Conservation (phyloP, 441 rosid species). For the Brassica hybrid region DNA sequence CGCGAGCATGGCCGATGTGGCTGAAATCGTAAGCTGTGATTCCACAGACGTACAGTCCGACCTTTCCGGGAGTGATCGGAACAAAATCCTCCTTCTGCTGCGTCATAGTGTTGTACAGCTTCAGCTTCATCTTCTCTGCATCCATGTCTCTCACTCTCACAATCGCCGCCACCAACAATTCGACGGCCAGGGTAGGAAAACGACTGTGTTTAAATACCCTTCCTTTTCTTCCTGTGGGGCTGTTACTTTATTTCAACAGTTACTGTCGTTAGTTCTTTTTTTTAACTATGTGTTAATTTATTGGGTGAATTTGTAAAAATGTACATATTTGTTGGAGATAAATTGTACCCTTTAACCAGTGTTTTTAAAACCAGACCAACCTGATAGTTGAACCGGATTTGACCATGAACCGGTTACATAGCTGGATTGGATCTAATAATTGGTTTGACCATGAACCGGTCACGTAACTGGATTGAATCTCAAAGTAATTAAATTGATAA, state of each 20-base stretch:
- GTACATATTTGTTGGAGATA: too few species aligned
- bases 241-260: not conserved
- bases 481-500: too few species aligned
- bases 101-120: conserved; percentile 74
- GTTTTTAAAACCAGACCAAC: too few species aligned
- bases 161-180: conserved; percentile 7
- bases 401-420: too few species aligned
- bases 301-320: too few species aligned
- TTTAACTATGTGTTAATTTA: not conserved
- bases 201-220: not conserved
- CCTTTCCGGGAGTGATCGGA: conserved; percentile 67
- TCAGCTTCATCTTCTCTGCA: conserved; percentile 49
- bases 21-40: conserved; percentile 93
- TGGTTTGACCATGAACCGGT: too few species aligned
- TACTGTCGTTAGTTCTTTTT: not conserved
- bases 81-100: conserved; percentile 62
- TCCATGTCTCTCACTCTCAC: conserved; percentile 39
- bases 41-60: conserved; percentile 90
- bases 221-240: not conserved
- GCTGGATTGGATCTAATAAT: too few species aligned
- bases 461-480: too few species aligned
- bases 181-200: not conserved
- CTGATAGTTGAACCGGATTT: too few species aligned
- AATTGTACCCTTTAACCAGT: too few species aligned
- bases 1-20: conserved; percentile 96